phyloP scores from a whole-genome alignment of 192 early-diverging fungal genomes.

The Phycomyces blakesleeanus region DNA sequence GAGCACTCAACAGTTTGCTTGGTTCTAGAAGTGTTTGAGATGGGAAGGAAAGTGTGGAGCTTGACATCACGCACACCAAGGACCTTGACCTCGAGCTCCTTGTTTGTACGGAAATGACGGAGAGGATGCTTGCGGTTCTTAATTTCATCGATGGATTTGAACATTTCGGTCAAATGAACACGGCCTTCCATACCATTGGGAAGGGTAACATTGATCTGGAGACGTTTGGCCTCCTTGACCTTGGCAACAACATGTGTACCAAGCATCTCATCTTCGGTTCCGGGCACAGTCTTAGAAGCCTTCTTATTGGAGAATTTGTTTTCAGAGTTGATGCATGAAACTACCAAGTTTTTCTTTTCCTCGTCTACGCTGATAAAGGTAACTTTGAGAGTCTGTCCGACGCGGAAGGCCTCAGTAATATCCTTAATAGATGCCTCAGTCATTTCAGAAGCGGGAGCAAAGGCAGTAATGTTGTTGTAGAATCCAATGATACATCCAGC shows the following conservation, averaged over 20 bases:
- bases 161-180: conserved; percentile 70
- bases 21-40: conserved; percentile 52
- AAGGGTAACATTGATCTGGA: conserved; percentile 59
- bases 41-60: conserved; percentile 58
- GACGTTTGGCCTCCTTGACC: conserved; percentile 45
- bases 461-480: conserved; percentile 69
- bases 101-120: conserved; percentile 25
- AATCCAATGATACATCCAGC: conserved; percentile 74
- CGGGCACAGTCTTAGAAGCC: conserved; percentile 25
- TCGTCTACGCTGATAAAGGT: conserved; percentile 60
- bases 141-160: conserved; percentile 34
- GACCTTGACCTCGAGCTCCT: conserved; percentile 58
- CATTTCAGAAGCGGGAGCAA: conserved; percentile 71
- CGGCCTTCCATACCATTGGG: conserved; percentile 71
- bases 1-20: conserved; percentile 41
- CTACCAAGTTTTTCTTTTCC: conserved; percentile 54
- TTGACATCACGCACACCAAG: conserved; percentile 64
- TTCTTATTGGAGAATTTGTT: conserved; percentile 14
- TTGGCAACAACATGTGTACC: conserved; percentile 40
- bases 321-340: conserved; percentile 67
- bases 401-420: conserved; percentile 63
- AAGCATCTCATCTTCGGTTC: conserved; percentile 43
- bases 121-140: conserved; percentile 37
- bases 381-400: conserved; percentile 72
- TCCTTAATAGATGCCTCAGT: conserved; percentile 32